phyloP scores from a whole-genome alignment of 2,329 filamentous ascomycete genomes.

The Aspergillus glaucus region DNA sequence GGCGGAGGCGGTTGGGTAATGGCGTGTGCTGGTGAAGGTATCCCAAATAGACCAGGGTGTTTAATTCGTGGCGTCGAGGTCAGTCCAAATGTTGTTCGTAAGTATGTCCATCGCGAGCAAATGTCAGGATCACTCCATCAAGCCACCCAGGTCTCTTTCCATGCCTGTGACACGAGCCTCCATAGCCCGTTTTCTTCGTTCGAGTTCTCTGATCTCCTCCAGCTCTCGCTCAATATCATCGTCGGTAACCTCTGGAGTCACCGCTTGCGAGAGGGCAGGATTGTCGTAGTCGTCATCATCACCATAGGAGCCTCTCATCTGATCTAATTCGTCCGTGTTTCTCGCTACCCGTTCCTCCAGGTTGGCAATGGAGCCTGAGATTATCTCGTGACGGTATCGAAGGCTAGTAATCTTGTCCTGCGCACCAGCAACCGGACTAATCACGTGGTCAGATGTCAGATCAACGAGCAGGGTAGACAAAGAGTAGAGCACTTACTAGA shows the following conservation, averaged over 20 bases:
- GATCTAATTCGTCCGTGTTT: conserved; percentile 66
- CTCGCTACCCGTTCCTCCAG: conserved; percentile 75
- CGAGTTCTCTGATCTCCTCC: conserved; percentile 55
- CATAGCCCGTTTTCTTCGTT: conserved; percentile 55
- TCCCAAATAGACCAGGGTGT: background rate
- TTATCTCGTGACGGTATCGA: conserved; percentile 63
- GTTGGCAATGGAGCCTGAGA: conserved; percentile 67
- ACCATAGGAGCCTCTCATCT: conserved; percentile 57
- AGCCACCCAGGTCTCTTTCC: conserved; percentile 60
- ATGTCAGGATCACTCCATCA: conserved; percentile 42
- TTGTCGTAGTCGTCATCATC: conserved; percentile 51
- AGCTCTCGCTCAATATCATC: conserved; percentile 42
- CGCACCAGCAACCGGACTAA: conserved; percentile 67
- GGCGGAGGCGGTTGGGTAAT: too few species aligned
- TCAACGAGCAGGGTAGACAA: background rate
- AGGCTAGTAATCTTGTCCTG: conserved; percentile 67
- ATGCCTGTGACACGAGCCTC: conserved; percentile 62
- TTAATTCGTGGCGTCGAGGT: background rate
- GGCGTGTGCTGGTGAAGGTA: too few species aligned
- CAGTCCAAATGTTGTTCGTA: background rate
- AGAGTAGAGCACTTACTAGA: conserved; percentile 55
- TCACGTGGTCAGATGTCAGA: conserved; percentile 9
- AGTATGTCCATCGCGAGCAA: too few species aligned
- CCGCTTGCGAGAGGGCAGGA: conserved; percentile 24
- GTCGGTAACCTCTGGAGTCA: conserved; percentile 29